A percentile compares a stretch with the other conserved stretches of the same genome.
Conservation (phyloP, 805 yeast species). For the Yarrowia bubula region DNA sequence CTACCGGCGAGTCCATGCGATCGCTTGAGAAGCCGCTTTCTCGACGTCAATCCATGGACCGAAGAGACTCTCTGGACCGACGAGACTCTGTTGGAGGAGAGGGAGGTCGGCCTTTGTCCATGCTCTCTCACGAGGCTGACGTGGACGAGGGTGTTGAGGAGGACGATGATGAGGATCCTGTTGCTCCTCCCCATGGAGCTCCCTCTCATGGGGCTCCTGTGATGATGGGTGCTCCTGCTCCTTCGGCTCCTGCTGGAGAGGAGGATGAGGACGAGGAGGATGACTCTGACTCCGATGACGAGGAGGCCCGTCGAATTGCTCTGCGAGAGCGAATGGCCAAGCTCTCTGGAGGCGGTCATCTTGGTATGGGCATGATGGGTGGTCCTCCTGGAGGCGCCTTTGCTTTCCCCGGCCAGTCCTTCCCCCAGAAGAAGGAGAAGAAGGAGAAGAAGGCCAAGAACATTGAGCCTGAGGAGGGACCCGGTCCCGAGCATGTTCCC, state of each 20-base stretch:
- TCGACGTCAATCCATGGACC: conserved; percentile 15
- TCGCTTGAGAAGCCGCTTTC: conserved; percentile 18
- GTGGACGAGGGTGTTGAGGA: conserved; percentile 12
- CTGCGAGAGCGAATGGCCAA: conserved; percentile 95
- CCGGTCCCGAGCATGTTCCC: no score
- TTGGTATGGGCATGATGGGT: conserved; percentile 37
- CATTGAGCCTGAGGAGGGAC: conserved; percentile 24
- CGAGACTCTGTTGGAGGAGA: conserved; percentile 9
- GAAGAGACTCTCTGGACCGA: conserved; percentile 13
- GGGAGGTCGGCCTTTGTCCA: not conserved
- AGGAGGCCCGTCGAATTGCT: conserved; percentile 62
- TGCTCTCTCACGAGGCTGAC: conserved; percentile 3
- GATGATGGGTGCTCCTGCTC: conserved; percentile 24
- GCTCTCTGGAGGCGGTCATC: conserved; percentile 76
- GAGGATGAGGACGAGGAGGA: conserved; percentile 38
- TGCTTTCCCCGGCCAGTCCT: conserved; percentile 34
- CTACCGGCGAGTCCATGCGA: conserved; percentile 27
- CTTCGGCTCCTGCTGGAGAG: conserved; percentile 32
- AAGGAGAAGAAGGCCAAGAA: conserved; percentile 34
- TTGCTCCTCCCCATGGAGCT: not conserved
- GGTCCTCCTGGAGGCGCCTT: conserved; percentile 36
- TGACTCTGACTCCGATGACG: conserved; percentile 46
- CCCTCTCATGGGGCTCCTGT: not conserved
- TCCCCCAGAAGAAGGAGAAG: conserved; percentile 35
- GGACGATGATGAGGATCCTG: conserved; percentile 13